Evolutionary conservation across 2,329 filamentous ascomycete genomes (phyloP).

Genomic region (Nemania abortiva): DNA sequence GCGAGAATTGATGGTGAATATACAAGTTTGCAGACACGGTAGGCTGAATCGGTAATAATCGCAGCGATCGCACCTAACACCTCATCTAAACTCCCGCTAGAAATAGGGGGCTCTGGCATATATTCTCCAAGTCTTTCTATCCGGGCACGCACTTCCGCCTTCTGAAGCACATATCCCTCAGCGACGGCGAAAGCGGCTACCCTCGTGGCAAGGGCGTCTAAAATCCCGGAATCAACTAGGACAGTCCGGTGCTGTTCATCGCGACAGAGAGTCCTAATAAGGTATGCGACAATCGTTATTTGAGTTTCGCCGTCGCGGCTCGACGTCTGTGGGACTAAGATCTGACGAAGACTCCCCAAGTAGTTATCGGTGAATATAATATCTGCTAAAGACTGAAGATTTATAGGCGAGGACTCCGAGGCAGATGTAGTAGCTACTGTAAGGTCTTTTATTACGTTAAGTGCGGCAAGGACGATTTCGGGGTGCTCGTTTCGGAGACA

Average conservation of each 20-base stretch:
- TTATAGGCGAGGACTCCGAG: conserved; percentile 62
- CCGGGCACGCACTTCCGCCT: conserved; percentile 67
- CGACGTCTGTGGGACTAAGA: conserved; percentile 71
- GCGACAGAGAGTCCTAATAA: conserved; percentile 71
- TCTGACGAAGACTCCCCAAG: conserved; percentile 71
- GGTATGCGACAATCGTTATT: conserved; percentile 68
- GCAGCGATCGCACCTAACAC: conserved; percentile 82
- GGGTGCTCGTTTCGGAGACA: conserved; percentile 73
- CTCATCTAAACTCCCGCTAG: conserved; percentile 70
- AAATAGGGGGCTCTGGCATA: conserved; percentile 72
- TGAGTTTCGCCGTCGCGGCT: conserved; percentile 70
- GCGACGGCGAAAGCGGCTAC: conserved; percentile 78
- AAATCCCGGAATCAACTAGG: conserved; percentile 78
- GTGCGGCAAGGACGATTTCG: conserved; percentile 76
- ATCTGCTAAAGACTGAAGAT: conserved; percentile 67
- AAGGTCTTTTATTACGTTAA: conserved; percentile 80
- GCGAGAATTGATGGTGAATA: conserved; percentile 77
- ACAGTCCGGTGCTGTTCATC: conserved; percentile 77
- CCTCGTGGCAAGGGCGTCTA: conserved; percentile 82
- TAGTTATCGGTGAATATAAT: conserved; percentile 72
- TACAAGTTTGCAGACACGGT: conserved; percentile 77
- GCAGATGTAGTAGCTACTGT: conserved; percentile 72
- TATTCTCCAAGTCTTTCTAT: conserved; percentile 66
- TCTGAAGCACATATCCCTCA: conserved; percentile 76
- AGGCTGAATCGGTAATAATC: conserved; percentile 83